These are phyloP conservation scores for Colletotrichum sp. DNA, from an alignment of 2,329 filamentous ascomycete species.

Conservation along the genomic window DNA sequence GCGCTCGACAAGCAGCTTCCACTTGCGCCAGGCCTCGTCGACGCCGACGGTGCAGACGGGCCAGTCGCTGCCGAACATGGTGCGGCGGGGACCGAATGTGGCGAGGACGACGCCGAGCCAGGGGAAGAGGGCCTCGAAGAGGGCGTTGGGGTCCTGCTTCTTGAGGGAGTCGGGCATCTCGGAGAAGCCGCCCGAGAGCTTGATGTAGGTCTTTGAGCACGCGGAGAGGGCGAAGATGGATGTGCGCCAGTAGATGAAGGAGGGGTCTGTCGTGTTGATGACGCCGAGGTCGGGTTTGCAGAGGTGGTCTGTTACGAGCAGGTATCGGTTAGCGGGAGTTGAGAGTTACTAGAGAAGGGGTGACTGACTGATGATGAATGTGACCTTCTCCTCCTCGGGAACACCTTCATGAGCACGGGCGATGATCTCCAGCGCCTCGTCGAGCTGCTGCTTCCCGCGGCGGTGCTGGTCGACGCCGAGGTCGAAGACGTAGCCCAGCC, in stretches of 20 bases:
- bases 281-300: slow-evolving; percentile 83
- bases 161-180: slow-evolving; percentile 68
- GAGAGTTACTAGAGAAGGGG: neutral
- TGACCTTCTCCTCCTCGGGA: slow-evolving; percentile 62
- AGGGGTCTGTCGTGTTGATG: slow-evolving; percentile 60
- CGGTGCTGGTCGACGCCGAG: slow-evolving; percentile 81
- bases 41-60: slow-evolving; percentile 77
- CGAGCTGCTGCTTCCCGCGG: slow-evolving; percentile 76
- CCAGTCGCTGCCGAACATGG: slow-evolving; percentile 96
- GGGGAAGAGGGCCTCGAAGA: slow-evolving; percentile 68
- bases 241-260: slow-evolving; percentile 72
- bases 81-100: slow-evolving; percentile 71
- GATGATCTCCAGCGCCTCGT: slow-evolving; percentile 75
- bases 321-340: neutral
- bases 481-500: slow-evolving; percentile 75
- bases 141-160: slow-evolving; percentile 53
- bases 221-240: slow-evolving; percentile 72
- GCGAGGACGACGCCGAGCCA: slow-evolving; percentile 77
- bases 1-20: slow-evolving; percentile 73
- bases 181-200: slow-evolving; percentile 85
- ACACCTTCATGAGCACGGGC: slow-evolving; percentile 68
- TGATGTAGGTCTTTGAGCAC: slow-evolving; percentile 77
- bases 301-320: slow-evolving; percentile 70
- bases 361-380: slow-evolving; percentile 72
- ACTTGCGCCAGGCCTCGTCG: slow-evolving; percentile 74